Percentiles rank a stretch among this genome's conserved stretches.
Conservation (phyloP, 2,329 filamentous ascomycete genomes). For the Aspergillus alliaceus region DNA sequence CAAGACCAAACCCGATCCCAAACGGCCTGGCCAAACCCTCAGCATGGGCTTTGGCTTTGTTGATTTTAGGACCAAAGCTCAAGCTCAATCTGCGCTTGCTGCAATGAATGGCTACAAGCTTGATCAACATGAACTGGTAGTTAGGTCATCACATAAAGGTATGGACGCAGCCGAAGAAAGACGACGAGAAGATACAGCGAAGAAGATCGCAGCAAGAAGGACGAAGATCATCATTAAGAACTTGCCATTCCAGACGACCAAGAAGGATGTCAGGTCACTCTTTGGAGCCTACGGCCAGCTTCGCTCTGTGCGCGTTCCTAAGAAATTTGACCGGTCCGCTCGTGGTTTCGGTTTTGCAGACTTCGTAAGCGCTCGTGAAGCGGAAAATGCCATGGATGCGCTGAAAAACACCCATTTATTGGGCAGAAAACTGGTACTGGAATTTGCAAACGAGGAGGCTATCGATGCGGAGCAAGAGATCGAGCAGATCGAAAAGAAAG, state of each 20-base stretch:
- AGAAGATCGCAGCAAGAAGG: conserved; percentile 71
- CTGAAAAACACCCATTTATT: conserved; percentile 91
- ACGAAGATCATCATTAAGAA: conserved; percentile 99
- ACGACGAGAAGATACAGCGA: conserved; percentile 76
- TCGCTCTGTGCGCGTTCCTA: conserved; percentile 86
- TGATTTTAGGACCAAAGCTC: conserved; percentile 75
- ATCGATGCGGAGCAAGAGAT: conserved; percentile 95
- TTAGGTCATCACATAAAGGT: conserved; percentile 84
- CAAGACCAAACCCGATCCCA: conserved; percentile 92
- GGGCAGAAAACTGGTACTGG: conserved; percentile 82
- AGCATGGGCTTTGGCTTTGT: conserved; percentile 98
- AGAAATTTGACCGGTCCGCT: conserved; percentile 86
- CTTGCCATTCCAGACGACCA: conserved; percentile 89
- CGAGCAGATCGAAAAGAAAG: conserved; percentile 94
- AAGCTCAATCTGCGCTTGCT: conserved; percentile 75
- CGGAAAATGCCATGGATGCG: conserved; percentile 84
- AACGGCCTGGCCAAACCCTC: conserved; percentile 79
- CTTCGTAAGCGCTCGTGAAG: conserved; percentile 88
- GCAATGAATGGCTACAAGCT: conserved; percentile 87
- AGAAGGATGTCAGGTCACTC: conserved; percentile 84
- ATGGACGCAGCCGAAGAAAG: conserved; percentile 85
- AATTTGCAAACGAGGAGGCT: conserved; percentile 85
- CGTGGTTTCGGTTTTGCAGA: conserved; percentile 97
- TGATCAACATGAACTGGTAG: conserved; percentile 81
- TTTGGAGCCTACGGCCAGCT: conserved; percentile 91